These are phyloP conservation scores for Polytrichum commune DNA, from an alignment of 225 moss, liverwort and hornwort genomes.

Conservation along the genomic window DNA sequence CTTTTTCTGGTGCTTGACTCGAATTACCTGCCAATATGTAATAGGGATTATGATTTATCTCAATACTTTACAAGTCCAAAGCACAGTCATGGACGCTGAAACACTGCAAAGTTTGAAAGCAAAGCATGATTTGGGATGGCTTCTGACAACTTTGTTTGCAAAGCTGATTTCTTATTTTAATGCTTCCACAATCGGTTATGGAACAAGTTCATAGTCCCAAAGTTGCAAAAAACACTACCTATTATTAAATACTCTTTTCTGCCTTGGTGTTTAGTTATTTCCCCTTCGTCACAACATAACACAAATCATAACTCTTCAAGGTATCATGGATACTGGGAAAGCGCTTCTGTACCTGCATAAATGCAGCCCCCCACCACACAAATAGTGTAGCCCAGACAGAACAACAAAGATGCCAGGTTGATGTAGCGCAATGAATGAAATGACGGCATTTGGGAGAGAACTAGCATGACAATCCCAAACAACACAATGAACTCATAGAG, in stretches of 20 bases:
- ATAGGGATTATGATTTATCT: background rate
- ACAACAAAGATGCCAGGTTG: conserved; percentile 45
- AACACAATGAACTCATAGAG: conserved; percentile 40
- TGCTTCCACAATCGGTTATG: too few relatives aligned
- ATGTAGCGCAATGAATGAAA: conserved; percentile 62
- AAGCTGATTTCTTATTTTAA: too few relatives aligned
- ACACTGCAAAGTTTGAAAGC: conserved; percentile 4
- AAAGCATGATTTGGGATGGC: background rate
- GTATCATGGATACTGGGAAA: background rate
- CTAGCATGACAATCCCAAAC: conserved; percentile 45
- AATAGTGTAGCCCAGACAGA: conserved; percentile 47
- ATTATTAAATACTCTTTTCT: background rate
- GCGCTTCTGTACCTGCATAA: conserved; percentile 38
- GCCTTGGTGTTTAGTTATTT: background rate
- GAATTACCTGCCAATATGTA: conserved; percentile 38
- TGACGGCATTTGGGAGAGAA: conserved; percentile 58
- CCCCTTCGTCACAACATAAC: background rate
- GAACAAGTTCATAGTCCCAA: background rate
- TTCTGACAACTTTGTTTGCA: background rate
- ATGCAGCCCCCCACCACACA: conserved; percentile 59
- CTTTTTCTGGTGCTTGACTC: conserved; percentile 39
- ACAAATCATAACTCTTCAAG: conserved; percentile 4
- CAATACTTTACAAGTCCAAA: too few relatives aligned
- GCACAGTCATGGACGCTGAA: conserved; percentile 4
- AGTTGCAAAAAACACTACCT: background rate